phyloP scores from a whole-genome alignment of 177 flowering plant genomes.

The Telopea speciosissima region DNA sequence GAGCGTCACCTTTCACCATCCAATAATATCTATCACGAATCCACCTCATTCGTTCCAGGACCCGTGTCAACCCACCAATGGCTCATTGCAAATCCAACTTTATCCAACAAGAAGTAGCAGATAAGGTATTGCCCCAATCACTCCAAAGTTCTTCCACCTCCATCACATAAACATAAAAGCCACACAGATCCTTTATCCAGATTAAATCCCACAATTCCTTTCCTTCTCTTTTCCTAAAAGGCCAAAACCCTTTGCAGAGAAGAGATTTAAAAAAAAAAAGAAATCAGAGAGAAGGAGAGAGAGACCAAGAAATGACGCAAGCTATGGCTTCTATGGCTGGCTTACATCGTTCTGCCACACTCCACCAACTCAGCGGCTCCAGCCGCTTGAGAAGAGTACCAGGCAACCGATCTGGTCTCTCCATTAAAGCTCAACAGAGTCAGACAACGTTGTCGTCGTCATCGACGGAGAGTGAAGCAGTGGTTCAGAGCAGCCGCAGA shows the following conservation, averaged over 20 bases:
- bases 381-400: constrained; percentile 39
- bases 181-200: background rate
- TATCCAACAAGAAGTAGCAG: constrained; percentile 38
- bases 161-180: constrained; percentile 26
- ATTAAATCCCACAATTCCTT: constrained; percentile 9
- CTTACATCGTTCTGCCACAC: constrained; percentile 52
- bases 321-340: constrained; percentile 82
- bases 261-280: background rate
- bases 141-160: constrained; percentile 25
- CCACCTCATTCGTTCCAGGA: background rate
- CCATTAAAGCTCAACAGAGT: constrained; percentile 50
- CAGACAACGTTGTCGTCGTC: too few relatives aligned
- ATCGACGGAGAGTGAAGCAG: constrained; percentile 30
- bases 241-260: background rate
- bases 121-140: constrained; percentile 27
- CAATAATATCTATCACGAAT: too few relatives aligned
- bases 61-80: constrained; percentile 24
- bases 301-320: constrained; percentile 44
- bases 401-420: constrained; percentile 28
- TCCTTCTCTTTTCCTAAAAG: background rate
- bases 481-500: constrained; percentile 68
- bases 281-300: background rate
- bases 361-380: constrained; percentile 47
- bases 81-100: constrained; percentile 22
- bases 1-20: too few relatives aligned